These are phyloP conservation scores for Lanzia echinophila DNA, from an alignment of 2,329 filamentous ascomycete species.

Conservation along the genomic window DNA sequence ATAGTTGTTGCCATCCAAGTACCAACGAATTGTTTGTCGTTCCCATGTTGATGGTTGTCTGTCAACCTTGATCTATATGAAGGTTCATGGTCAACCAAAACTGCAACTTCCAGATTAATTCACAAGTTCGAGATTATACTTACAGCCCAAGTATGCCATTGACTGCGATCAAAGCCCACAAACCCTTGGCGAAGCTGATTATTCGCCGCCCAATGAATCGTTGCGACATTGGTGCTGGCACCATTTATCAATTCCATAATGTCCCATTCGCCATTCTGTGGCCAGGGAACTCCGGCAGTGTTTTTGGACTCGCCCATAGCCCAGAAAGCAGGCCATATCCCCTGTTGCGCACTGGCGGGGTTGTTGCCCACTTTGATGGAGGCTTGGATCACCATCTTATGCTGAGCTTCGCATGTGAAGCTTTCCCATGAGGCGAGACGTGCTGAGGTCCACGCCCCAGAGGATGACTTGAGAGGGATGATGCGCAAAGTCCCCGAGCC, in stretches of 20 bases:
- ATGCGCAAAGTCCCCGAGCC: conserved; percentile 34
- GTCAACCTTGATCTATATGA: background rate
- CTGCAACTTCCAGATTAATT: too few relatives aligned
- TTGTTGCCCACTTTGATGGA: conserved; percentile 33
- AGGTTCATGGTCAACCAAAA: too few relatives aligned
- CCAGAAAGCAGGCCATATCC: conserved; percentile 45
- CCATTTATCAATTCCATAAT: conserved; percentile 40
- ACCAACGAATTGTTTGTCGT: background rate
- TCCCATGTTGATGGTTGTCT: background rate
- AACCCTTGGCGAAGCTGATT: conserved; percentile 30
- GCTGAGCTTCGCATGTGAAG: conserved; percentile 31
- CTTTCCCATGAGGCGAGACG: conserved; percentile 38
- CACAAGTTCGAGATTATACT: too few relatives aligned
- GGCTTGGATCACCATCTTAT: conserved; percentile 35
- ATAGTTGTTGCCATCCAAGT: background rate
- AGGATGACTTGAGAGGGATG: conserved; percentile 27
- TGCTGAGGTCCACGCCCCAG: conserved; percentile 37
- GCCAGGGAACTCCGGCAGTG: conserved; percentile 36
- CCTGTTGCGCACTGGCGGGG: conserved; percentile 26
- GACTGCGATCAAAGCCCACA: background rate
- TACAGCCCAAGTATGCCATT: background rate
- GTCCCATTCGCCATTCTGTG: conserved; percentile 39
- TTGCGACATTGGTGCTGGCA: conserved; percentile 30
- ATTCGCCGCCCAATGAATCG: conserved; percentile 37
- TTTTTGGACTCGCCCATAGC: conserved; percentile 35